Evolutionary conservation across 164 flowering plant genomes (phyloP).

Genomic region (Warburgia ugandensis): DNA sequence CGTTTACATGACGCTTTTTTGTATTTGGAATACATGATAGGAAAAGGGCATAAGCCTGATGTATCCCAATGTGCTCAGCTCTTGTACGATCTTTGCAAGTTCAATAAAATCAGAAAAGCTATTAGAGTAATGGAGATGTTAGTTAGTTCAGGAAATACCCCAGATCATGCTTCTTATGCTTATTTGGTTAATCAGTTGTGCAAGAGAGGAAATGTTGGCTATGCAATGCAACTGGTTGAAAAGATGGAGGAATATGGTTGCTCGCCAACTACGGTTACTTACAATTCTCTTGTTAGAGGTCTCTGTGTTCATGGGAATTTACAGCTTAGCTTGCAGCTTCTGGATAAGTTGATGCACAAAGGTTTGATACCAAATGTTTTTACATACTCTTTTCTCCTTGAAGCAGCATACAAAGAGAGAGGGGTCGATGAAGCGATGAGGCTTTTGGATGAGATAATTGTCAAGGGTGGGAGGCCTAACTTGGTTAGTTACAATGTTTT

Average conservation of each 20-base stretch:
- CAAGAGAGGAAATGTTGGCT: conserved; percentile 62
- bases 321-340: conserved; percentile 51
- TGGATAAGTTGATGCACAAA: conserved; percentile 54
- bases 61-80: conserved; percentile 54
- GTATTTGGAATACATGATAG: conserved; percentile 53
- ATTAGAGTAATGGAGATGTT: conserved; percentile 68
- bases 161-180: conserved; percentile 51
- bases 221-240: conserved; percentile 82
- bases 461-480: conserved; percentile 72
- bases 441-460: conserved; percentile 65
- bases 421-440: conserved; percentile 72
- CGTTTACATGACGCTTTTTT: conserved; percentile 55
- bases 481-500: conserved; percentile 83
- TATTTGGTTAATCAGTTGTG: conserved; percentile 68
- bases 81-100: conserved; percentile 67
- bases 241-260: conserved; percentile 72
- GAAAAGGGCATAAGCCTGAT: conserved; percentile 73
- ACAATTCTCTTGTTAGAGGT: conserved; percentile 76
- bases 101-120: conserved; percentile 55
- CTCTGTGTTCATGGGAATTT: conserved; percentile 64
- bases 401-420: conserved; percentile 73
- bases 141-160: conserved; percentile 48
- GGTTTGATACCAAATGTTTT: conserved; percentile 74
- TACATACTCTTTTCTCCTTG: conserved; percentile 75
- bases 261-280: conserved; percentile 49